A percentile compares a stretch with the other conserved stretches of the same genome.
These are phyloP conservation scores for Claviceps fusiformis DNA, from an alignment of 2,329 filamentous ascomycete species.

Conservation along the genomic window DNA sequence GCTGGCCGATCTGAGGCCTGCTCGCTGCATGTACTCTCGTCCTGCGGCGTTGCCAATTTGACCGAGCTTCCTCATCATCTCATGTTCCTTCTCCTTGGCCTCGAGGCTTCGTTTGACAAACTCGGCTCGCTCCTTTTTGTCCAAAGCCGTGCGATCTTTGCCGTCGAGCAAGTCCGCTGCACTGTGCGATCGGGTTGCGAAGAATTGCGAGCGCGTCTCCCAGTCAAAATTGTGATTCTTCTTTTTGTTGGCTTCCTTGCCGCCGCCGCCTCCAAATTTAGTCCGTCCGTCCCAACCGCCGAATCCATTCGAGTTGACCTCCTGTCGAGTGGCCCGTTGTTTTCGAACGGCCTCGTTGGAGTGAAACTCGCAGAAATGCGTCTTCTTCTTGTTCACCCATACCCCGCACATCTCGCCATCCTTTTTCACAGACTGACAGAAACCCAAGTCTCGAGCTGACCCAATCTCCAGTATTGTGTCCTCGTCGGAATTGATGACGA, in stretches of 20 bases:
- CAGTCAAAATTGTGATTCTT: slow-evolving; percentile 37
- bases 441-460: slow-evolving; percentile 69
- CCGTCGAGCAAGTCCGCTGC: slow-evolving; percentile 53
- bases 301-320: slow-evolving; percentile 59
- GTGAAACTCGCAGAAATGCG: slow-evolving; percentile 87
- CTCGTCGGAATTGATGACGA: slow-evolving; percentile 72
- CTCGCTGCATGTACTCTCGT: slow-evolving; percentile 51
- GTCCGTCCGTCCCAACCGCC: slow-evolving; percentile 19
- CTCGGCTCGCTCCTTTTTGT: slow-evolving; percentile 50
- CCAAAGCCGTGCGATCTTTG: slow-evolving; percentile 41
- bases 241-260: slow-evolving; percentile 11
- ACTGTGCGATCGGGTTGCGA: slow-evolving; percentile 35
- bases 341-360: slow-evolving; percentile 70
- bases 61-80: slow-evolving; percentile 55
- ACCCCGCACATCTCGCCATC: slow-evolving; percentile 67
- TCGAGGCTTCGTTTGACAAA: slow-evolving; percentile 50
- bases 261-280: slow-evolving; percentile 11
- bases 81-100: slow-evolving; percentile 56
- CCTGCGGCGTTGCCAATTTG: slow-evolving; percentile 52
- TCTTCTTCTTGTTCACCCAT: slow-evolving; percentile 83
- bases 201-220: slow-evolving; percentile 43
- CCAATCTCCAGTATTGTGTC: slow-evolving; percentile 89
- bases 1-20: slow-evolving; percentile 11
- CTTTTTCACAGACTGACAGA: slow-evolving; percentile 72
- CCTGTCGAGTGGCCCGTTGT: slow-evolving; percentile 51